Evolutionary conservation across 2,329 filamentous ascomycete species (phyloP), one percentile per base, ranked within the genome.

Genomic region (Paracamarosporium sp.): DNA sequence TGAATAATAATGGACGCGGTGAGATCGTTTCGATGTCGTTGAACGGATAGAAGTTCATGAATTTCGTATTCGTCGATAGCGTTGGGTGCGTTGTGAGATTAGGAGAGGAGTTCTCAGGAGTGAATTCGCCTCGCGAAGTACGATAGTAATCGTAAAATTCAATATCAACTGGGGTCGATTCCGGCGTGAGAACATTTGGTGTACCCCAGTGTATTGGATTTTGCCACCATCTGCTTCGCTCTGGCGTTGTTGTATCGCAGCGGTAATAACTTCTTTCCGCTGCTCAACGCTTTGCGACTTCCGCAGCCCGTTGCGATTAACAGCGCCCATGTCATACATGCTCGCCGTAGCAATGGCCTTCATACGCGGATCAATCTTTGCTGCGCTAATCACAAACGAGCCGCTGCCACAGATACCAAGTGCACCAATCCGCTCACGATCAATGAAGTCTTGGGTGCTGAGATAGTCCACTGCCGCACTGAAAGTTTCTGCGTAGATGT

Each of bases 121-220:
- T 70, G 48, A 70, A 67, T 31, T 69, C 66, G 4, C 65, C 72
- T 13, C 72, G 70, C 1, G 40, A n/a, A 6, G 70, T 74, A 44
- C 72, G 71, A 52, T 74, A 76, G 53, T 67, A 75, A 44, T 75
- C 71, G 36, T 62, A 74, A 43, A 73, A 73, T 41, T 75, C 73
- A 17, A 66, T 64, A 5, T 59, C 61, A 6, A 74, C 55, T 0
- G 62, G 36, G 0, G 59, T 50, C 1, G 69, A 53, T 12, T 70
- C 52, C 0, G 57, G 38, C 0, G 68, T 73, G 41, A 73, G 55
- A 12, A 56, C 57, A 20, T 52, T 54, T 27, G 56, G 56, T 20
- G 52, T 51, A 20, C 52, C 55, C 45, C 51, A 30, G 41, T 61
- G 33, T 55, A 57, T 38, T 48, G 17, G 7, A 33, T 53, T 17